phyloP scores from a whole-genome alignment of 2,329 filamentous ascomycete species.

The Teratosphaeriaceae sp. region DNA sequence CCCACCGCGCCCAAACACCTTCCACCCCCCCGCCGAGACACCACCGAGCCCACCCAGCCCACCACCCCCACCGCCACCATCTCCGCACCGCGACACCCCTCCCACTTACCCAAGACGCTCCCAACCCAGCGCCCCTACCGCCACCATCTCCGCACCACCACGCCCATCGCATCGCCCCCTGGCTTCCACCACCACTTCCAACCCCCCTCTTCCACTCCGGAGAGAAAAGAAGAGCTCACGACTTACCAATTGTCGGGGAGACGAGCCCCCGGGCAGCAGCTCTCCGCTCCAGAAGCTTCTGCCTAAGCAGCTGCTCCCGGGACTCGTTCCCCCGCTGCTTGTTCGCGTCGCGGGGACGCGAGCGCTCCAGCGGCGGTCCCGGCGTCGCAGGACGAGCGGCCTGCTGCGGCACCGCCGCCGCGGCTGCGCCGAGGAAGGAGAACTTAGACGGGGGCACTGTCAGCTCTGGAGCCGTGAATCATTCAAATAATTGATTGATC shows the following conservation, averaged over 20 bases:
- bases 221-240: constrained; percentile 1
- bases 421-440: background rate
- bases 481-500: background rate
- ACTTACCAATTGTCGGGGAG: background rate
- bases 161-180: background rate
- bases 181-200: background rate
- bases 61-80: background rate
- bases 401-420: background rate
- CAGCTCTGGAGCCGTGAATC: background rate
- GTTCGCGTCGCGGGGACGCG: background rate
- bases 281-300: background rate
- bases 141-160: constrained; percentile 1
- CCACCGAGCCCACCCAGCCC: background rate
- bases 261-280: background rate
- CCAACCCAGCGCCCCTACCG: background rate
- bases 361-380: background rate
- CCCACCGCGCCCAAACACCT: background rate
- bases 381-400: constrained; percentile 2
- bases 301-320: background rate
- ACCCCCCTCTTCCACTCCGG: background rate
- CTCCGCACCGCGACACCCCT: background rate
- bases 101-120: no score
- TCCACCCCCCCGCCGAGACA: background rate
- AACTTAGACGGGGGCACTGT: background rate
- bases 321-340: background rate